A percentile compares a stretch with the other conserved stretches of the same genome.
phyloP scores from a whole-genome alignment of 2,329 filamentous ascomycete species.

The Botrytis squamosa region DNA sequence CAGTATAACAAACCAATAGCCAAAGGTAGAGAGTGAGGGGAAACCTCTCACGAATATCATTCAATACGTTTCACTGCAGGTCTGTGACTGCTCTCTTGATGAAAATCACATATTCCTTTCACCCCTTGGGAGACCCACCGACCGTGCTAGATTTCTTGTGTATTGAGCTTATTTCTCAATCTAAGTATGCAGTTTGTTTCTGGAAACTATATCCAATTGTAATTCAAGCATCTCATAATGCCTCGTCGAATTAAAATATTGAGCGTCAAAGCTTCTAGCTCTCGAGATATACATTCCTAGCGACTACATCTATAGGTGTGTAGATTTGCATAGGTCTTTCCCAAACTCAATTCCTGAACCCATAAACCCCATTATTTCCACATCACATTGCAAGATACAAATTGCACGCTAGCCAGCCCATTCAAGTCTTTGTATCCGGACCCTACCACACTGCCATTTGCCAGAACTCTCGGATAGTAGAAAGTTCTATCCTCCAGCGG shows the following conservation, averaged over 20 bases:
- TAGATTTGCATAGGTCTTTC: no score
- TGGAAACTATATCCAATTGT: not conserved
- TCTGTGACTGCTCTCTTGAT: not conserved
- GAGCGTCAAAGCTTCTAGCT: not conserved
- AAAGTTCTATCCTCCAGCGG: not conserved
- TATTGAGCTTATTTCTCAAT: no score
- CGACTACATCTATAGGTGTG: not conserved
- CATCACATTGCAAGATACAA: not conserved
- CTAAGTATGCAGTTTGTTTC: accelerated
- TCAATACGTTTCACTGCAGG: not conserved
- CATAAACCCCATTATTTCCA: not conserved
- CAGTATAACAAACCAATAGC: not conserved
- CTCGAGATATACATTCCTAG: not conserved
- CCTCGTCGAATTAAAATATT: not conserved
- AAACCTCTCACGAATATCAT: not conserved
- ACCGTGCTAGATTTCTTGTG: no score
- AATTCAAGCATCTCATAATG: not conserved
- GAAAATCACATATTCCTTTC: no score
- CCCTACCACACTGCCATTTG: not conserved
- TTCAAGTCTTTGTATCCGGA: not conserved
- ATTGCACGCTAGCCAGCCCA: not conserved
- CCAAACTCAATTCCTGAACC: not conserved
- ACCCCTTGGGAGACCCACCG: no score
- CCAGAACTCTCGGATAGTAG: not conserved
- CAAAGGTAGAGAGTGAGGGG: not conserved